Evolutionary conservation across 805 yeast species (phyloP).

Genomic region (Wickerhamiella hasegawae): DNA sequence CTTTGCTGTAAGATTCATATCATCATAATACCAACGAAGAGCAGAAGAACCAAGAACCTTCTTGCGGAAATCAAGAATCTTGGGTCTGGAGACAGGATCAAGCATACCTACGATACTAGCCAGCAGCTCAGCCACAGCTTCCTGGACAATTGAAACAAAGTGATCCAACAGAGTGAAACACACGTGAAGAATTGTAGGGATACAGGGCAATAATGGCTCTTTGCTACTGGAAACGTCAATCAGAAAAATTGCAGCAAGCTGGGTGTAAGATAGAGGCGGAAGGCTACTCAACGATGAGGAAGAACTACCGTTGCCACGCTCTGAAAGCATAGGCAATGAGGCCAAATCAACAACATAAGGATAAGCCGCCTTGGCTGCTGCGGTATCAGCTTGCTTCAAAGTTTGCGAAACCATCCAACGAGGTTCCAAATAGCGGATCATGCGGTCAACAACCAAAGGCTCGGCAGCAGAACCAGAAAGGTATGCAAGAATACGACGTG

Average conservation of each 20-base stretch:
- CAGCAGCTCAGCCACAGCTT: constrained; percentile 64
- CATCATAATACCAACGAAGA: constrained; percentile 73
- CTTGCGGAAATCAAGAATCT: not conserved
- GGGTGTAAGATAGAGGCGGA: constrained; percentile 73
- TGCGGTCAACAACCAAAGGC: constrained; percentile 37
- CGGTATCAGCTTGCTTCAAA: constrained; percentile 21
- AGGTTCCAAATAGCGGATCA: constrained; percentile 63
- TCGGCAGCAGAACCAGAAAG: constrained; percentile 37
- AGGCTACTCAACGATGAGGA: constrained; percentile 1
- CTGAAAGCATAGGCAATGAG: constrained; percentile 40
- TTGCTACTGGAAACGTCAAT: constrained; percentile 61
- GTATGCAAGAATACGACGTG: constrained; percentile 70
- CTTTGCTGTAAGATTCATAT: constrained; percentile 51
- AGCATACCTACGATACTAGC: constrained; percentile 41
- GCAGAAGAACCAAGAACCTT: constrained; percentile 1
- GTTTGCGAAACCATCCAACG: constrained; percentile 75
- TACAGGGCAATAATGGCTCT: constrained; percentile 39
- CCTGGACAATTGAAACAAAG: constrained; percentile 67
- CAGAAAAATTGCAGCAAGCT: constrained; percentile 66
- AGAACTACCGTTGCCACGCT: constrained; percentile 14
- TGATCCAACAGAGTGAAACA: constrained; percentile 76
- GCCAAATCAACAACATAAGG: constrained; percentile 70
- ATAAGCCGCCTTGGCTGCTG: constrained; percentile 26
- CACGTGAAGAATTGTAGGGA: constrained; percentile 66
- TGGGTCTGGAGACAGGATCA: constrained; percentile 11